These are phyloP conservation scores for Huiozyma naganishii DNA, from an alignment of 805 yeast species.

Conservation along the genomic window DNA sequence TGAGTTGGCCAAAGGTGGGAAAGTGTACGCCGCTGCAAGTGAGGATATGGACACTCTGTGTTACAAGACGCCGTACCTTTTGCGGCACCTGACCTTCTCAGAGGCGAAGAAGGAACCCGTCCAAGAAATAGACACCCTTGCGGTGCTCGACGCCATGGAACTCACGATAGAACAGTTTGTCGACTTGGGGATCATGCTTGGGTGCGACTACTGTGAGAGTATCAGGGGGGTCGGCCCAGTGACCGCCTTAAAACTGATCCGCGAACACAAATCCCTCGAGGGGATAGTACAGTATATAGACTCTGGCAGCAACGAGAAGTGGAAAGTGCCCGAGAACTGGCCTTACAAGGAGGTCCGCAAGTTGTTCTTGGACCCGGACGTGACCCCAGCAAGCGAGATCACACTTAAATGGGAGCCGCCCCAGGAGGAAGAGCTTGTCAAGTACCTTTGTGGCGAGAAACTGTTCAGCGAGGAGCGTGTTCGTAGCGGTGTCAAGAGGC, in stretches of 20 bases:
- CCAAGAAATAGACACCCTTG: slow-evolving; percentile 61
- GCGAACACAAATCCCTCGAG: slow-evolving; percentile 75
- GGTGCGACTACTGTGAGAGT: slow-evolving; percentile 96
- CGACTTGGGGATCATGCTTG: slow-evolving; percentile 84
- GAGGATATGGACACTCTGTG: slow-evolving; percentile 99
- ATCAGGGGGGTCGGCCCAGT: slow-evolving; percentile 94
- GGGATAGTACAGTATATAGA: slow-evolving; percentile 58
- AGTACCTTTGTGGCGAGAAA: slow-evolving; percentile 75
- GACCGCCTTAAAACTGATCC: slow-evolving; percentile 79
- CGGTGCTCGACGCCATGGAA: slow-evolving; percentile 69
- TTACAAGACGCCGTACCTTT: slow-evolving; percentile 70
- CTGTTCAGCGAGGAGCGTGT: slow-evolving; percentile 93
- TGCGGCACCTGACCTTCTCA: slow-evolving; percentile 86
- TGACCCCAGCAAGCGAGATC: slow-evolving; percentile 47
- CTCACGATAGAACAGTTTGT: slow-evolving; percentile 65
- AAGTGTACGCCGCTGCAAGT: slow-evolving; percentile 93
- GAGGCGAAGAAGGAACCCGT: slow-evolving; percentile 91
- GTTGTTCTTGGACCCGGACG: slow-evolving; percentile 76
- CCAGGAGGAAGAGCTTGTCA: slow-evolving; percentile 69
- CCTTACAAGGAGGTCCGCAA: slow-evolving; percentile 82
- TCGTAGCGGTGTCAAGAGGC: slow-evolving; percentile 72
- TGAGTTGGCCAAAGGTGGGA: slow-evolving; percentile 75
- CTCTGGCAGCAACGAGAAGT: slow-evolving; percentile 38
- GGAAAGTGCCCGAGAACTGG: slow-evolving; percentile 89
- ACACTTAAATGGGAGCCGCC: slow-evolving; percentile 84